Base-by-base conservation (phyloP, 2,329 filamentous ascomycete species). In the Penicillium griseofulvum region DNA sequence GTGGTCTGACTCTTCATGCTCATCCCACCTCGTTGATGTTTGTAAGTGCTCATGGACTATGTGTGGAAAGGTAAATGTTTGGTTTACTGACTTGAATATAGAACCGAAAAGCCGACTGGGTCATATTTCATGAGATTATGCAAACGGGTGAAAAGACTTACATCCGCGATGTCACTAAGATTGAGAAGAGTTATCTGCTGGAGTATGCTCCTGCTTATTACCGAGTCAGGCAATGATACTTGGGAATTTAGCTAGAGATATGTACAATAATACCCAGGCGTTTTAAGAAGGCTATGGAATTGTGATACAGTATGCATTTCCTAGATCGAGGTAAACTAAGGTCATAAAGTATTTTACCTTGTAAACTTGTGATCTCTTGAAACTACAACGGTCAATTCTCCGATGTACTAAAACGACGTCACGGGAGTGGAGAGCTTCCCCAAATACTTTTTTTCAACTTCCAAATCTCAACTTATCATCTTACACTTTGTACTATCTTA, bases 21-120 rank as follows among this genome's bases (percentile, higher is more conserved):
- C 94, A 99, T 74, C 94, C 94, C 0, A 96, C 86, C 68, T 95
- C 89, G 37, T 76, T 97, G 63, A 91, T 97, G 86, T 97, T 97
- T 79, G 80, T 82, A 69, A 74, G 80, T 80, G 28, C 42, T 31
- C 42, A 17, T 28, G 12, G n/a, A 44, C n/a, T 16, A 29, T 38
- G 29, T 17, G 9, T n/a, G 7, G 7, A 26, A 28, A n/a, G 24
- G n/a, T 2, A 19, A 19, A 8, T 46, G 5, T 36, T 39, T 37
- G 17, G 4, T 37, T 54, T 46, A 51, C 59, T 65, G 48, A 67
- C 55, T 51, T 34, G 33, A 42, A 37, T 37, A 11, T 62, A 82
- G 80, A 96, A 96, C 73, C 86, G 92, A 54, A 97, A 95, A 77
- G 91, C 91, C 11, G 91, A 97, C 61, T 97, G 93, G 91, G 91